These are phyloP conservation scores for Puccinia hordei DNA, from an alignment of 1,284 basidiomycete genomes.

Conservation along the genomic window DNA sequence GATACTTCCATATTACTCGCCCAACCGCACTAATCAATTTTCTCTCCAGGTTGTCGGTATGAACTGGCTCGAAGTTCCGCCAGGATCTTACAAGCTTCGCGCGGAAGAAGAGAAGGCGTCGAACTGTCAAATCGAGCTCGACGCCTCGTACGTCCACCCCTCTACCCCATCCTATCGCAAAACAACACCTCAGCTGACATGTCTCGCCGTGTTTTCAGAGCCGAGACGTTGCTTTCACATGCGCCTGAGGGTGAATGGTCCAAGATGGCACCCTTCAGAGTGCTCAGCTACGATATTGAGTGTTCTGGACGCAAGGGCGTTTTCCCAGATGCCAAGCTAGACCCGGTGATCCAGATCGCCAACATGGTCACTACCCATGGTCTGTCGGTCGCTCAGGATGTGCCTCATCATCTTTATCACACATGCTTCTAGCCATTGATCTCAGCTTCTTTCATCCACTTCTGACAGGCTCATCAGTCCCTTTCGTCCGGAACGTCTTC, in stretches of 20 bases:
- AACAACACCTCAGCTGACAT: background rate
- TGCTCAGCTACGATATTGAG: slow-evolving; percentile 95
- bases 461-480: slow-evolving; percentile 74
- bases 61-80: slow-evolving; percentile 92
- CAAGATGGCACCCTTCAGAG: slow-evolving; percentile 81
- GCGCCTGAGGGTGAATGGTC: slow-evolving; percentile 86
- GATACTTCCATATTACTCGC: background rate
- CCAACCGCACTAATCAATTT: background rate
- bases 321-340: slow-evolving; percentile 81
- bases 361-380: slow-evolving; percentile 97
- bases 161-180: background rate
- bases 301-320: slow-evolving; percentile 93
- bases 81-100: slow-evolving; percentile 73
- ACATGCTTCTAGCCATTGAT: background rate
- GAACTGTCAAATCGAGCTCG: slow-evolving; percentile 81
- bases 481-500: slow-evolving; percentile 94
- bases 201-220: slow-evolving; percentile 66
- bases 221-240: slow-evolving; percentile 80
- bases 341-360: slow-evolving; percentile 95
- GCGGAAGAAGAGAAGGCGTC: slow-evolving; percentile 69
- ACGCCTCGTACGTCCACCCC: slow-evolving; percentile 66
- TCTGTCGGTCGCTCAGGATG: too few species aligned
- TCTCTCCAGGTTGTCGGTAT: slow-evolving; percentile 78
- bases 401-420: too few species aligned
- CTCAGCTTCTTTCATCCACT: background rate